Evolutionary conservation across 805 yeast genomes (phyloP).

Genomic region (Torulaspora franciscae): DNA sequence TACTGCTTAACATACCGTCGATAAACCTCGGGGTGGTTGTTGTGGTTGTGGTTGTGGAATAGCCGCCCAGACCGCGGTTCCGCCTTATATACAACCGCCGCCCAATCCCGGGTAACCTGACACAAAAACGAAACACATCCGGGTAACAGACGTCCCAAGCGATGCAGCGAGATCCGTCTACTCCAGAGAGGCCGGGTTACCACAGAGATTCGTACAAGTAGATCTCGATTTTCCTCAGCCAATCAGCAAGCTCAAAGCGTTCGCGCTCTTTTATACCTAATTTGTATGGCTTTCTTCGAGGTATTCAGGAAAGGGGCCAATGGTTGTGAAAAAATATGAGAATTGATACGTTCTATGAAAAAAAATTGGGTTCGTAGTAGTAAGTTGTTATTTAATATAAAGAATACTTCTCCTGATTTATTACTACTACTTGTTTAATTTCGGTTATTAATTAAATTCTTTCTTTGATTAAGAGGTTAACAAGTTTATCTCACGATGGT

Average conservation of each 20-base stretch:
- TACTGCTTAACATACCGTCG: not conserved
- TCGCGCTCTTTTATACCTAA: constrained; percentile 4
- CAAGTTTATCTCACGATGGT: constrained; percentile 7
- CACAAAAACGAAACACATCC: not conserved
- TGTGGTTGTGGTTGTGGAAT: not conserved
- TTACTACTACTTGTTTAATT: not conserved
- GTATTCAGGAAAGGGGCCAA: constrained; percentile 4
- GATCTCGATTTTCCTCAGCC: not conserved
- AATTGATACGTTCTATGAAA: constrained; percentile 1
- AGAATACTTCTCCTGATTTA: not conserved
- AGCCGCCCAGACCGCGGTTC: not conserved
- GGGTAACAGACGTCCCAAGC: too few relatives aligned
- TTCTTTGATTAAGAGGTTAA: constrained; percentile 1
- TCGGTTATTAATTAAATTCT: not conserved
- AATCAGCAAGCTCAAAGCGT: not conserved
- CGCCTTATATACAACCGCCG: too few relatives aligned
- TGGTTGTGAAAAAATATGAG: constrained; percentile 3
- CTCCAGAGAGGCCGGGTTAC: too few relatives aligned
- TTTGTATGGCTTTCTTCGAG: not conserved
- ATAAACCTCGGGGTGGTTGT: not conserved
- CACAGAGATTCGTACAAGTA: too few relatives aligned
- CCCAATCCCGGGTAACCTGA: not conserved
- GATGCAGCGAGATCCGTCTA: too few relatives aligned
- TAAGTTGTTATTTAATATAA: not conserved
- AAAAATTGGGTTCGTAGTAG: not conserved